phyloP scores from a whole-genome alignment of 768 basidiomycete species.

The Pseudohyphozyma bogoriensis region DNA sequence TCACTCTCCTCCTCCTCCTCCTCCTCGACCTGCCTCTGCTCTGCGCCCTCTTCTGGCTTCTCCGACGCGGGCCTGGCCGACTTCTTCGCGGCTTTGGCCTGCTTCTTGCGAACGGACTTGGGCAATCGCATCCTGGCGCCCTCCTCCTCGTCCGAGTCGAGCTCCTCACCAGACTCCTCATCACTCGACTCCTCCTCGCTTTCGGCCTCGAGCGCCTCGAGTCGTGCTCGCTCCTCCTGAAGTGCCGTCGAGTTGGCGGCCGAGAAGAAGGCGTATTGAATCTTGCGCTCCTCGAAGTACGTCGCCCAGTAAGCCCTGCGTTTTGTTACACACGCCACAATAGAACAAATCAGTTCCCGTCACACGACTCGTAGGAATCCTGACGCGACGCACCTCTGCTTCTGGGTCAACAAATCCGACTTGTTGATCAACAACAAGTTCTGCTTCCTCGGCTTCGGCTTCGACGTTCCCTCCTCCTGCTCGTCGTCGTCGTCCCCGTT shows the following conservation, averaged over 20 bases:
- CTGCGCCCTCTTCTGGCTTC: constrained; percentile 4
- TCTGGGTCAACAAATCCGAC: constrained; percentile 74
- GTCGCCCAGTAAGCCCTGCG: constrained; percentile 77
- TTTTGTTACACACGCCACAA: background rate
- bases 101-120: constrained; percentile 38
- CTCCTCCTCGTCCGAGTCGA: constrained; percentile 33
- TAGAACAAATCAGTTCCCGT: background rate
- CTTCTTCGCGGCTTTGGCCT: too few relatives aligned
- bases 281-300: constrained; percentile 64
- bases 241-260: constrained; percentile 76
- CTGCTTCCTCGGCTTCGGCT: constrained; percentile 55
- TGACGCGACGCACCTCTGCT: constrained; percentile 66
- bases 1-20: constrained; percentile 15
- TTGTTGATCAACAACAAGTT: constrained; percentile 88
- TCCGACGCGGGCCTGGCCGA: constrained; percentile 31
- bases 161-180: constrained; percentile 33
- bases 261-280: constrained; percentile 85
- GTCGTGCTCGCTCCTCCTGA: constrained; percentile 55
- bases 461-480: constrained; percentile 66
- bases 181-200: constrained; percentile 30
- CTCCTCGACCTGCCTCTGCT: constrained; percentile 37
- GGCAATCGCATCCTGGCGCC: constrained; percentile 28
- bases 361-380: background rate
- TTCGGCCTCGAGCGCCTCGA: constrained; percentile 33
- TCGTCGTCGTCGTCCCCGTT: constrained; percentile 42